These are phyloP conservation scores for Xylariaceae sp. DNA, from an alignment of 2,329 filamentous ascomycete species.

Conservation along the genomic window DNA sequence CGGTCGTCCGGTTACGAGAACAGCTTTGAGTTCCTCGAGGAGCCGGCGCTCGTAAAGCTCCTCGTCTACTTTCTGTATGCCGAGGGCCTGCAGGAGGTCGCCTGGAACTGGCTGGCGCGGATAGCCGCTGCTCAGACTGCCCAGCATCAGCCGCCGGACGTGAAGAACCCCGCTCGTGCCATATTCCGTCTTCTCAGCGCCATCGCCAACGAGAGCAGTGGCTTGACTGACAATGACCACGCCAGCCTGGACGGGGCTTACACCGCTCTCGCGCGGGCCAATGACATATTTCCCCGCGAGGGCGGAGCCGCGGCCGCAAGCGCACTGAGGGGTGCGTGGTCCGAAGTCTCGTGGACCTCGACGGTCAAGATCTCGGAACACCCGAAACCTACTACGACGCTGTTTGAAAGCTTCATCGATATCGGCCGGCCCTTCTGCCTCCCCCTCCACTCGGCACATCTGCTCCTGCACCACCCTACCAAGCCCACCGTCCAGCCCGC, in stretches of 20 bases:
- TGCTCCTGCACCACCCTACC: slow-evolving; percentile 50
- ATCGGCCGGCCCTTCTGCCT: slow-evolving; percentile 39
- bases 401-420: slow-evolving; percentile 49
- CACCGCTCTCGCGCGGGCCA: slow-evolving; percentile 41
- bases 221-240: slow-evolving; percentile 26
- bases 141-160: slow-evolving; percentile 6
- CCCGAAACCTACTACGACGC: slow-evolving; percentile 38
- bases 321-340: slow-evolving; percentile 41
- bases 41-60: slow-evolving; percentile 33
- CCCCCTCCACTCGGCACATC: slow-evolving; percentile 45
- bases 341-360: slow-evolving; percentile 44
- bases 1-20: slow-evolving; percentile 44
- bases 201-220: slow-evolving; percentile 31
- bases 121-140: slow-evolving; percentile 24
- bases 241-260: slow-evolving; percentile 47
- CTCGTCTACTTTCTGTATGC: slow-evolving; percentile 48
- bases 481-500: slow-evolving; percentile 44
- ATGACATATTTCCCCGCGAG: slow-evolving; percentile 35
- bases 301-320: slow-evolving; percentile 32
- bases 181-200: slow-evolving; percentile 37
- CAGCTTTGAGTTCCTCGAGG: slow-evolving; percentile 40
- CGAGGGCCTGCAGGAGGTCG: slow-evolving; percentile 45
- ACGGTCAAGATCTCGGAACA: slow-evolving; percentile 46
- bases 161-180: slow-evolving; percentile 21
- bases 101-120: slow-evolving; percentile 48